Percentiles rank a stretch among this genome's conserved stretches.
Evolutionary conservation across 805 yeast species (phyloP).

Genomic region (Candida pseudoglaebosa): DNA sequence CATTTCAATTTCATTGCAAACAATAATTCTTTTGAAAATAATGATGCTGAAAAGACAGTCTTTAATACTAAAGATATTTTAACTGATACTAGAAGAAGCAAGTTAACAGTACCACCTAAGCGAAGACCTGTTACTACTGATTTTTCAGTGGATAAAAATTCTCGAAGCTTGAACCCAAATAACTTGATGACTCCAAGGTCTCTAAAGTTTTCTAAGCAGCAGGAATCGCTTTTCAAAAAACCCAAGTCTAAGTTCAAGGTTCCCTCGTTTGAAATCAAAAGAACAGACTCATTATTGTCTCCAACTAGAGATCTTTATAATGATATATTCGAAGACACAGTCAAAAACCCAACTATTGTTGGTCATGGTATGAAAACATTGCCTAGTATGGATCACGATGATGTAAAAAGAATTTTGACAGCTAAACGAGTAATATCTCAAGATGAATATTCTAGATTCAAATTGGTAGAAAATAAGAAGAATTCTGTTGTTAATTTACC

Average conservation of each 20-base stretch:
- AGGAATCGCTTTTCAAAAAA: constrained; percentile 3
- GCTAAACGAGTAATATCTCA: constrained; percentile 36
- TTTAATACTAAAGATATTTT: neutral
- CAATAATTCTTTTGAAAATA: constrained; percentile 10
- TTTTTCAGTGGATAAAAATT: neutral
- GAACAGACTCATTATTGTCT: constrained; percentile 30
- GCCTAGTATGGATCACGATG: constrained; percentile 47
- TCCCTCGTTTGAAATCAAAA: constrained; percentile 40
- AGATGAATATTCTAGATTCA: constrained; percentile 36
- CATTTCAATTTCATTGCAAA: constrained; percentile 35
- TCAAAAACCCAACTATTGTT: constrained; percentile 33
- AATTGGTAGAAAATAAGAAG: constrained; percentile 22
- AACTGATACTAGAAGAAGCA: neutral
- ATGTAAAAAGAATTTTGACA: constrained; percentile 37
- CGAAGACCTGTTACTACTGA: neutral
- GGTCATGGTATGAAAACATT: constrained; percentile 45
- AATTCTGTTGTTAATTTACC: constrained; percentile 25
- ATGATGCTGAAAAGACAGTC: neutral
- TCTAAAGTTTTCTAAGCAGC: constrained; percentile 1
- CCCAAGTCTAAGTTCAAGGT: constrained; percentile 32
- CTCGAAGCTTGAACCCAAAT: constrained; percentile 1
- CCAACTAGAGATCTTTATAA: constrained; percentile 33
- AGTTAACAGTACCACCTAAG: neutral
- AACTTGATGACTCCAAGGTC: constrained; percentile 5
- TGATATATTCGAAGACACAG: constrained; percentile 33